phyloP scores from a whole-genome alignment of 2,329 filamentous ascomycete species.

The Magnaporthiopsis poae region DNA sequence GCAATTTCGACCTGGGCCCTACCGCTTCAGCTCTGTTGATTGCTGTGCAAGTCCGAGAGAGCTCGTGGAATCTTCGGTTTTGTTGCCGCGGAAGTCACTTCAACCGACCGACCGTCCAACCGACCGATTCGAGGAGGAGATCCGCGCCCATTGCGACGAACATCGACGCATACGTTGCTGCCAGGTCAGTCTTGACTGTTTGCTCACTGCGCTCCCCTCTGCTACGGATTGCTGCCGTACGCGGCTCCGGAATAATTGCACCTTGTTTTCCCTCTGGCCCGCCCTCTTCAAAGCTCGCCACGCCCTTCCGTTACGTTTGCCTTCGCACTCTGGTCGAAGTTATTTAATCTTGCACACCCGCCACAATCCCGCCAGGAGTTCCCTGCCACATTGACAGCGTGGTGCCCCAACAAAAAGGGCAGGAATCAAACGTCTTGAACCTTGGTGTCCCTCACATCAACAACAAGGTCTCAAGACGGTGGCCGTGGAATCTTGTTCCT shows the following conservation, averaged over 20 bases:
- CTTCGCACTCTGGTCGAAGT: not conserved
- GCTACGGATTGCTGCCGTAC: not conserved
- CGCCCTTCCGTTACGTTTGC: not conserved
- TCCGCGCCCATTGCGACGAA: not conserved
- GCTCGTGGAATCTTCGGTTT: not conserved
- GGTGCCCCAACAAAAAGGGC: not conserved
- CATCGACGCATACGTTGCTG: not conserved
- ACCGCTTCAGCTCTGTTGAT: conserved; percentile 4
- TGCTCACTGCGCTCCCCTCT: not conserved
- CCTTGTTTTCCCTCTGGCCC: not conserved
- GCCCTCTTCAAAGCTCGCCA: too few species aligned
- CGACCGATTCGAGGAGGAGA: not conserved
- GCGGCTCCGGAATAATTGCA: not conserved
- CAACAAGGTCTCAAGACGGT: not conserved
- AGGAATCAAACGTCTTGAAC: not conserved
- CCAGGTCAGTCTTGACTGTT: not conserved
- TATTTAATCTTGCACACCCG: not conserved
- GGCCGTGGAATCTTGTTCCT: not conserved
- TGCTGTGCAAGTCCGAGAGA: conserved; percentile 6
- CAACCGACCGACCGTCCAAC: conserved; percentile 1
- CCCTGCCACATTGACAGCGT: not conserved
- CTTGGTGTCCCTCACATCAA: not conserved
- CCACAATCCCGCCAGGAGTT: not conserved
- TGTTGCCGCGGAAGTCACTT: not conserved
- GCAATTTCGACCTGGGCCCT: conserved; percentile 3